A percentile compares a stretch with the other conserved stretches of the same genome.
Conservation (phyloP, 192 early-diverging fungal genomes). For the Phycomyces nitens region DNA sequence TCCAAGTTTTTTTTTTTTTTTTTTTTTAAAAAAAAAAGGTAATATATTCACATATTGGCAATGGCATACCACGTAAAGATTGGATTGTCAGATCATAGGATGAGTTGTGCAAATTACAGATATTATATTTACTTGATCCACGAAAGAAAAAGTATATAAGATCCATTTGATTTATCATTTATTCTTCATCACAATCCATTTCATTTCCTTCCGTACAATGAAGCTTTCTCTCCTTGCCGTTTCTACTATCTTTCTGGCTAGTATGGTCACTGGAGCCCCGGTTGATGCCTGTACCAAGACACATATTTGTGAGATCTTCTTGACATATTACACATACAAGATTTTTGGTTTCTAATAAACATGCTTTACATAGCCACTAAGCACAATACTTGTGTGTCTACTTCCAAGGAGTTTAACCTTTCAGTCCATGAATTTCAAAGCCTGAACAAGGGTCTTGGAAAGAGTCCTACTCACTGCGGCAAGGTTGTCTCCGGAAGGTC, state of each 20-base stretch:
- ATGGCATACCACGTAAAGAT: too few species aligned
- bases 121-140: too few species aligned
- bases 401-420: conserved; percentile 2
- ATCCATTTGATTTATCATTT: too few species aligned
- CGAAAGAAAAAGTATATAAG: too few species aligned
- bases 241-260: conserved; percentile 21
- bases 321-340: not conserved
- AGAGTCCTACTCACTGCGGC: conserved; percentile 5
- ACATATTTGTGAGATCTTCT: conserved; percentile 7
- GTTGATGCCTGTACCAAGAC: conserved; percentile 3
- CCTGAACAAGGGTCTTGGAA: conserved; percentile 9
- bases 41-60: too few species aligned
- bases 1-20: too few species aligned
- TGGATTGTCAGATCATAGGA: too few species aligned
- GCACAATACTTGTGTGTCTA: conserved; percentile 10
- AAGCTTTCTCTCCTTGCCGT: conserved; percentile 28
- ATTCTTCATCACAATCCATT: not conserved
- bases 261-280: conserved; percentile 5
- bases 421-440: not conserved
- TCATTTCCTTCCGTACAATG: conserved; percentile 21
- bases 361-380: not conserved
- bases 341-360: not conserved
- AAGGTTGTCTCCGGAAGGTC: conserved; percentile 9
- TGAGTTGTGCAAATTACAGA: too few species aligned
- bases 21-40: too few species aligned